Evolutionary conservation across 768 basidiomycete genomes (phyloP), one percentile per base, ranked within the genome.

Genomic region (Tricholoma furcatifolium): DNA sequence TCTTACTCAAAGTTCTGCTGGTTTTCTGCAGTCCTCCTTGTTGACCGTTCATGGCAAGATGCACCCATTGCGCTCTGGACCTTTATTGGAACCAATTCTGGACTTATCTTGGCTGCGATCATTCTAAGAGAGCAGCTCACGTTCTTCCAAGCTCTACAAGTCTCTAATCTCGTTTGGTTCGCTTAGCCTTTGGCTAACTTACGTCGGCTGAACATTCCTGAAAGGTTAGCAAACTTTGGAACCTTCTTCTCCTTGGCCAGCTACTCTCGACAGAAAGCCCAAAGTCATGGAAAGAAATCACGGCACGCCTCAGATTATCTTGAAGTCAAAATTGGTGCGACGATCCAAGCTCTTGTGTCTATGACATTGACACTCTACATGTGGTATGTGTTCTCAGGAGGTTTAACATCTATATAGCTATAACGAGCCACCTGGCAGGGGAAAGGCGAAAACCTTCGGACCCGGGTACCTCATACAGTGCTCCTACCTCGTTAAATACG

Each of bases 141-240:
- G 0, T 58, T 76, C 27, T 69, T 71, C 46, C 72, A 77, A 61
- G 74, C 68, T 6, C 58, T 76, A 44, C 70, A 72, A 47, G 70
- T 75, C 17, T 73, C 70, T 20, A 72, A 74, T 59, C 60, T 74
- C 32, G 72, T 75, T 40, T 77, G 73, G 72, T 71, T 15, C 8
- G 66, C 57, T 15, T 9, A n/a, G 14, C 30, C 34, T 31, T 42
- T 40, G 35, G n/a, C 15, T 20, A 17, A 23, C 35, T 24, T 10
- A 35, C n/a, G 39, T 24, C 23, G 17, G 39, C 38, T 45, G 38
- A 43, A 41, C 18, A 18, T 32, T 10, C 23, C 35, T 14, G 41
- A 23, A 36, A 75, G 73, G 74, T 60, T 76, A 20, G 73, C 74
- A 5, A 75, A 75, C 60, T 74, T 76, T 53, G 74, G 72, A 15